Evolutionary conservation across 2,329 filamentous ascomycete genomes (phyloP), one percentile per base, ranked within the genome.

Genomic region (Pestalotiopsis sp.): DNA sequence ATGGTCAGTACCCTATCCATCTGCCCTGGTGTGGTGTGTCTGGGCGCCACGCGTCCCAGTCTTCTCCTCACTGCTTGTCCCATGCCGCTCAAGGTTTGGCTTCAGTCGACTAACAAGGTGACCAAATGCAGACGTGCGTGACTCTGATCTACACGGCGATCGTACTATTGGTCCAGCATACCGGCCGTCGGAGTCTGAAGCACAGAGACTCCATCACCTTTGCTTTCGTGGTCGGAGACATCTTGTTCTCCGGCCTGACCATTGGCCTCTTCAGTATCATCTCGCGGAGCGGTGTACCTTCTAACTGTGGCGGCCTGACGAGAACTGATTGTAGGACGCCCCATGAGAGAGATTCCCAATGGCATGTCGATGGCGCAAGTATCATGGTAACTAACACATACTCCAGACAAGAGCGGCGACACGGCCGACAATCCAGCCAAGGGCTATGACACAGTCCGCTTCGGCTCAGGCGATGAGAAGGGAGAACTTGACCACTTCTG

Each of bases 201-300:
- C 59, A 69, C 4, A 71, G 69, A 41, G 72, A 74, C 11, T 25
- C 63, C 4, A 74, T 77, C 71, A 71, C 80, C 12, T 68, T 74
- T 5, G 52, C 69, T 31, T 79, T 77, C 58, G 66, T 80, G 38
- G 74, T 75, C 27, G 70, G 73, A 60, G 80, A 82, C 49, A 64
- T 79, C 6, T 4, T 79, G 6, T 74, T 79, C 56, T 76, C 71
- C 57, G 77, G 73, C 25, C 41, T 78, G 36, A 71, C 73, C 63
- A 72, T 82, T 27, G 78, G 72, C 14, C 75, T 79, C 31, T 73
- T 82, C 62, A 77, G 77, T 3, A 59, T 81, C 3, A 73, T 82
- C 5, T 76, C 80, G 39, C 71, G 71, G 9, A 71, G 73, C 2
- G 80, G 80, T 6, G 71, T 82, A 2, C 80, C 80, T 0, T 67